Percentiles rank a stretch among this genome's conserved stretches.
Evolutionary conservation across 345 rosid species (phyloP).

Genomic region (Citrus australasica): DNA sequence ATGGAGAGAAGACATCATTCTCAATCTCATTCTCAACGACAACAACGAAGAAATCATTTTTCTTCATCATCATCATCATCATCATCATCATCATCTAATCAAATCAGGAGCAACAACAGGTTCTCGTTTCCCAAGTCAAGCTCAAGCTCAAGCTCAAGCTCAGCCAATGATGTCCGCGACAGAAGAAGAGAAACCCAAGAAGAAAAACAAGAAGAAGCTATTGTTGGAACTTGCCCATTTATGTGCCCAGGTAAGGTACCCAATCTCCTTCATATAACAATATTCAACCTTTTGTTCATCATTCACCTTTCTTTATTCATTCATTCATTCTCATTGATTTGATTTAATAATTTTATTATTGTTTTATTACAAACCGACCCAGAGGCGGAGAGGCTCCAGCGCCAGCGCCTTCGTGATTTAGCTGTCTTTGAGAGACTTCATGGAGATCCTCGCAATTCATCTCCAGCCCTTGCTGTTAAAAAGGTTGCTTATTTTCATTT

Average conservation of each 20-base stretch:
- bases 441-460: slow-evolving; percentile 70
- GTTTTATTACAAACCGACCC: background rate
- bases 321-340: too few relatives aligned
- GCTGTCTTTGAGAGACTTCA: slow-evolving; percentile 77
- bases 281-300: background rate
- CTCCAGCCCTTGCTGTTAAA: slow-evolving; percentile 70
- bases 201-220: slow-evolving; percentile 13
- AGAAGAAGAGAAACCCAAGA: background rate
- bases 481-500: slow-evolving; percentile 39
- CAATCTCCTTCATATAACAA: too few relatives aligned
- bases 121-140: background rate
- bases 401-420: slow-evolving; percentile 75
- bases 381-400: slow-evolving; percentile 72
- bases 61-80: too few relatives aligned
- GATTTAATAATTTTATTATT: too few relatives aligned
- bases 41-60: background rate
- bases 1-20: background rate
- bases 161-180: background rate
- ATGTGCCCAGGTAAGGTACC: slow-evolving; percentile 77
- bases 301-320: background rate
- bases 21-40: background rate
- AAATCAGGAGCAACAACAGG: background rate
- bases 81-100: background rate
- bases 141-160: background rate
- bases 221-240: slow-evolving; percentile 74